Evolutionary conservation across 1,139 yeast genomes (phyloP).

Genomic region (Entelexis sorbosivorans): DNA sequence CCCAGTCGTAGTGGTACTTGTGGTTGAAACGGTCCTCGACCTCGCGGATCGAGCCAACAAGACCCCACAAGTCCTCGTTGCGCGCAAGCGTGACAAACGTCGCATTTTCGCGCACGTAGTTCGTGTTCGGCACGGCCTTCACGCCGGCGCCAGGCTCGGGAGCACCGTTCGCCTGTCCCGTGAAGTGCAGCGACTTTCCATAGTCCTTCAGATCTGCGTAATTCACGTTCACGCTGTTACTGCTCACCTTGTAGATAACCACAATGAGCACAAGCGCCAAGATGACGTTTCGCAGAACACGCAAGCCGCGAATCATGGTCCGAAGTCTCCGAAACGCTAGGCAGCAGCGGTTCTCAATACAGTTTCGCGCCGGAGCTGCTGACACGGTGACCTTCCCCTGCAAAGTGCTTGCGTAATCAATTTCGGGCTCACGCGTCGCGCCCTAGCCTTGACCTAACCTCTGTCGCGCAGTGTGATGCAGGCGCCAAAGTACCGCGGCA

Average conservation of each 20-base stretch:
- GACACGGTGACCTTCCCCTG: not conserved
- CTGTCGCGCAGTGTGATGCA: not conserved
- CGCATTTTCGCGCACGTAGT: conserved; percentile 36
- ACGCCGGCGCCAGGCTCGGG: not conserved
- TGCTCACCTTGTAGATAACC: conserved; percentile 32
- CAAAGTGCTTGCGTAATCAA: not conserved
- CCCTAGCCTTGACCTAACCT: not conserved
- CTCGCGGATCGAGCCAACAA: conserved; percentile 49
- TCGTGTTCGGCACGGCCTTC: conserved; percentile 2
- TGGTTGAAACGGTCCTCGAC: conserved; percentile 65
- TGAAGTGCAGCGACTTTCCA: conserved; percentile 6
- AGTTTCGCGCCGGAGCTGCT: not conserved
- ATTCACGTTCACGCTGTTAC: not conserved
- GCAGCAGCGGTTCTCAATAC: not conserved
- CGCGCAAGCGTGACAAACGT: conserved; percentile 66
- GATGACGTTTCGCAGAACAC: conserved; percentile 32
- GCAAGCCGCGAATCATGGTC: conserved; percentile 31
- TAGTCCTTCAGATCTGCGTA: conserved; percentile 8
- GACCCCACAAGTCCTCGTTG: conserved; percentile 50
- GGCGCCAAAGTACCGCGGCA: not conserved
- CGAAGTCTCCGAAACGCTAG: not conserved
- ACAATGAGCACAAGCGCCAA: conserved; percentile 33
- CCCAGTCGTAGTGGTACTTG: conserved; percentile 61
- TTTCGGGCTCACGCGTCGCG: not conserved
- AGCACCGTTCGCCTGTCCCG: not conserved